Conservation (phyloP, 805 yeast genomes). For the Pichia cabralensis region DNA sequence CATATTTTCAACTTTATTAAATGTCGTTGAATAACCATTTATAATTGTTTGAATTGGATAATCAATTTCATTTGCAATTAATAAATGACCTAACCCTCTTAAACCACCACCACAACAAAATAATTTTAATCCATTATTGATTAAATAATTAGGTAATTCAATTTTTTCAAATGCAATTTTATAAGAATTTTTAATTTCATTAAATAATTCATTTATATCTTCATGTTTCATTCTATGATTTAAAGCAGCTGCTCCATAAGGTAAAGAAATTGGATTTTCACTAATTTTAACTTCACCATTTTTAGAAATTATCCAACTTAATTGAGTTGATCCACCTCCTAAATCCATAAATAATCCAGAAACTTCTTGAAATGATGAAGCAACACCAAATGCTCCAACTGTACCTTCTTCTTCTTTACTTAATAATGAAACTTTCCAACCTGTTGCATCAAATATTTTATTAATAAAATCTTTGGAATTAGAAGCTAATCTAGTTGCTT, state of each 20-base stretch:
- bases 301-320: slow-evolving; percentile 56
- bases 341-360: slow-evolving; percentile 64
- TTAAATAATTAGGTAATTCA: slow-evolving; percentile 40
- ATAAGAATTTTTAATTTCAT: slow-evolving; percentile 45
- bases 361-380: slow-evolving; percentile 57
- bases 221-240: slow-evolving; percentile 45
- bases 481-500: slow-evolving; percentile 61
- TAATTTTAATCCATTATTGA: slow-evolving; percentile 51
- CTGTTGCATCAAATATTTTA: slow-evolving; percentile 46
- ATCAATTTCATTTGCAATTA: slow-evolving; percentile 37
- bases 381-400: slow-evolving; percentile 64
- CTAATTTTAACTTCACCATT: slow-evolving; percentile 48
- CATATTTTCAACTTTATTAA: slow-evolving; percentile 39
- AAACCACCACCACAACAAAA: slow-evolving; percentile 70
- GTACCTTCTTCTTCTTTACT: slow-evolving; percentile 57
- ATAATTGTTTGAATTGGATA: slow-evolving; percentile 65
- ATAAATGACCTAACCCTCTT: slow-evolving; percentile 56
- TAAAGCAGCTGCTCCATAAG: slow-evolving; percentile 67
- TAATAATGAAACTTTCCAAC: slow-evolving; percentile 55
- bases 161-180: slow-evolving; percentile 40
- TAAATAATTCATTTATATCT: slow-evolving; percentile 36
- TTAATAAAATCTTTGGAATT: slow-evolving; percentile 51
- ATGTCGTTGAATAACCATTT: slow-evolving; percentile 56
- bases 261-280: slow-evolving; percentile 49
- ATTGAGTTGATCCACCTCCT: slow-evolving; percentile 62